These are phyloP conservation scores for Hyaloperonospora brassicae DNA, from an alignment of 352 stramenopile species.

Conservation along the genomic window DNA sequence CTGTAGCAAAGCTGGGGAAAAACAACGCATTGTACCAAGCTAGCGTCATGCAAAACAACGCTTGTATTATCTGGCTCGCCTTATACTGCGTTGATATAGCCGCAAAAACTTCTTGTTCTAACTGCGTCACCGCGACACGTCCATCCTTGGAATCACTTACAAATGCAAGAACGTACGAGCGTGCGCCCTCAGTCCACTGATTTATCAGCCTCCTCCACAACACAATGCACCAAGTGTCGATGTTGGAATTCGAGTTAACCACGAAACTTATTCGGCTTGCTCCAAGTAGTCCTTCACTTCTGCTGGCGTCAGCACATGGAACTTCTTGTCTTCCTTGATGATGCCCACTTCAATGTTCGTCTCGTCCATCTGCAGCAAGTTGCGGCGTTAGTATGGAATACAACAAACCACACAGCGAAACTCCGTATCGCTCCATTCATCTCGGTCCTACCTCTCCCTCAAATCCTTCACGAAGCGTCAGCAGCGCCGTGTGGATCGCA, in stretches of 20 bases:
- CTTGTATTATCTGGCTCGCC: background rate
- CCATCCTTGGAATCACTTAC: no score
- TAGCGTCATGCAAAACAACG: background rate
- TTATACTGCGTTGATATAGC: no score
- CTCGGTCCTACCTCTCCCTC: slow-evolving; percentile 75
- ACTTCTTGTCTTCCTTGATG: slow-evolving; percentile 95
- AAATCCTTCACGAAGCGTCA: slow-evolving; percentile 99
- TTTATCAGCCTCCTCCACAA: no score
- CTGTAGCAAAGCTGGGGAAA: slow-evolving; percentile 3
- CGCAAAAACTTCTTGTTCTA: no score
- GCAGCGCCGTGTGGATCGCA: slow-evolving; percentile 97
- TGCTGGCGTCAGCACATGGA: slow-evolving; percentile 92
- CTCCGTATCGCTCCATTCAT: background rate
- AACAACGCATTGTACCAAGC: slow-evolving; percentile 4
- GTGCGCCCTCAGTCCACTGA: no score
- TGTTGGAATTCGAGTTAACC: slow-evolving; percentile 5
- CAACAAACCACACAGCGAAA: background rate
- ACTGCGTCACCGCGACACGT: no score
- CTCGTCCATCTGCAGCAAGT: slow-evolving; percentile 90
- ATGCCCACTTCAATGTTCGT: slow-evolving; percentile 98
- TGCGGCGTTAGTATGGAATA: background rate
- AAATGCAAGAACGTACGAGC: no score
- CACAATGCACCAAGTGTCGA: slow-evolving; percentile 9
- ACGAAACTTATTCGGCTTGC: slow-evolving; percentile 90
- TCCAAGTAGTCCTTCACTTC: slow-evolving; percentile 99